Conservation (phyloP, 2,329 filamentous ascomycete species). For the Didymellaceae sp. region DNA sequence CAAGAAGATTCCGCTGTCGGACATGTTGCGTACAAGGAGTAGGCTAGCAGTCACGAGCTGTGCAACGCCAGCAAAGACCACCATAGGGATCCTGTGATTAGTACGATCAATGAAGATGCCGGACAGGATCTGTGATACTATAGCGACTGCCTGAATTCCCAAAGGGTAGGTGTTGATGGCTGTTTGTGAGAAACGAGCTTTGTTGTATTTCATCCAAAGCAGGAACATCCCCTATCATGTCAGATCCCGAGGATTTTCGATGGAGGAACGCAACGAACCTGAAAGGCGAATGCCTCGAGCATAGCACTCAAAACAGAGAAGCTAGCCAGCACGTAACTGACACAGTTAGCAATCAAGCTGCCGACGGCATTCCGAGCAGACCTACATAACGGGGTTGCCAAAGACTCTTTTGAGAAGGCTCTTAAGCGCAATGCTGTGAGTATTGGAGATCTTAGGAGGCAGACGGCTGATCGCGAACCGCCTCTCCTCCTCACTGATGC, state of each 20-base stretch:
- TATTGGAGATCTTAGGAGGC: slow-evolving; percentile 27
- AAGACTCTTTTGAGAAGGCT: slow-evolving; percentile 28
- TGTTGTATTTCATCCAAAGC: slow-evolving; percentile 28
- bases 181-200: slow-evolving; percentile 39
- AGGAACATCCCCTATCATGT: slow-evolving; percentile 31
- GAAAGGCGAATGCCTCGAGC: slow-evolving; percentile 43
- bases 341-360: not conserved
- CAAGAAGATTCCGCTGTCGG: slow-evolving; percentile 42
- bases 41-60: slow-evolving; percentile 43
- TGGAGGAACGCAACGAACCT: slow-evolving; percentile 16
- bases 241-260: too few species aligned
- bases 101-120: slow-evolving; percentile 48
- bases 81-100: slow-evolving; percentile 42
- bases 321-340: slow-evolving; percentile 48
- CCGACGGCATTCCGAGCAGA: too few species aligned
- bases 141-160: slow-evolving; percentile 62
- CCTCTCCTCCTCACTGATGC: slow-evolving; percentile 26
- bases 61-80: slow-evolving; percentile 36
- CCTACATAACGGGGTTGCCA: slow-evolving; percentile 21
- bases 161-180: slow-evolving; percentile 65
- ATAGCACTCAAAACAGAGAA: slow-evolving; percentile 45
- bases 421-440: slow-evolving; percentile 26
- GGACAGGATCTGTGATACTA: slow-evolving; percentile 54
- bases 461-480: slow-evolving; percentile 27
- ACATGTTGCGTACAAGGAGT: slow-evolving; percentile 40